These are phyloP conservation scores for Lepidium didymum DNA, from an alignment of 345 rosid species.

Conservation along the genomic window DNA sequence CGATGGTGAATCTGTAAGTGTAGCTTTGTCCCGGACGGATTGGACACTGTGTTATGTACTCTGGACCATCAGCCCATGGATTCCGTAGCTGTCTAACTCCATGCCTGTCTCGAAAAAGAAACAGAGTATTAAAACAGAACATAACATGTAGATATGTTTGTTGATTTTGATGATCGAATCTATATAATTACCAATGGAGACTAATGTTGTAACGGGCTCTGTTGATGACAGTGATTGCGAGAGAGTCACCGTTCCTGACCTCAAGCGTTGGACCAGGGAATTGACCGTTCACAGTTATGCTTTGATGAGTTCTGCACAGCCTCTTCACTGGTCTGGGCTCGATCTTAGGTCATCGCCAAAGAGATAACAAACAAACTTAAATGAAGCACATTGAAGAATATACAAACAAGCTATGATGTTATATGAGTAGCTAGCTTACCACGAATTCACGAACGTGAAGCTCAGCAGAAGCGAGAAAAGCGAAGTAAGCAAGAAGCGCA, in stretches of 20 bases:
- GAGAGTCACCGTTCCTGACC: conserved; percentile 66
- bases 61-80: conserved; percentile 95
- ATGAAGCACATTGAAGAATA: background rate
- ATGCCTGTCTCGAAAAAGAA: conserved; percentile 40
- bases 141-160: background rate
- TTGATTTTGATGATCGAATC: background rate
- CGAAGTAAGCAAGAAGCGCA: conserved; percentile 15
- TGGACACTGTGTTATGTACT: conserved; percentile 75
- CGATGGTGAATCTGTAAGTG: conserved; percentile 49
- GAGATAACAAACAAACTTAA: background rate
- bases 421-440: conserved; percentile 14
- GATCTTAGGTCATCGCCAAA: conserved; percentile 33
- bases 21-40: conserved; percentile 63
- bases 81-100: conserved; percentile 60
- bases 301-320: conserved; percentile 86
- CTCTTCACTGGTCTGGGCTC: conserved; percentile 64
- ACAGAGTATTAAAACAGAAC: conserved; percentile 2
- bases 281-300: conserved; percentile 68
- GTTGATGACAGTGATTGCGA: conserved; percentile 63
- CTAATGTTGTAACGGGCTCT: conserved; percentile 53
- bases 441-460: conserved; percentile 31
- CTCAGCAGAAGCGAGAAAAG: conserved; percentile 25
- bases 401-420: background rate
- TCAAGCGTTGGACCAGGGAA: conserved; percentile 77
- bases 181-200: conserved; percentile 59